Conservation (phyloP, 1,139 yeast genomes). For the Tardiomyces digboiensis region DNA sequence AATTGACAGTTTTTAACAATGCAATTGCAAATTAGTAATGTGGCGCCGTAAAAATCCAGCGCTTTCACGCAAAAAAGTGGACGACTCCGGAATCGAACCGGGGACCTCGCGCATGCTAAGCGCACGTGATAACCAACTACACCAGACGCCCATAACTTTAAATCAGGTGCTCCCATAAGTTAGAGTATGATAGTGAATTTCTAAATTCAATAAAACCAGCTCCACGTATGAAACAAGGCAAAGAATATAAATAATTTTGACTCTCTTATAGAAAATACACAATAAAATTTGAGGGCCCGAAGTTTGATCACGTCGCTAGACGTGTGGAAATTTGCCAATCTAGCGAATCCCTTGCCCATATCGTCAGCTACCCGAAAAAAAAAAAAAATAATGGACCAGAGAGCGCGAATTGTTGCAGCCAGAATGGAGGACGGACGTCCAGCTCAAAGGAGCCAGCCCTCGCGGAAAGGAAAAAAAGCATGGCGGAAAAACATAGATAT, state of each 20-base stretch:
- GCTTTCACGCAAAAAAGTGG: too few relatives aligned
- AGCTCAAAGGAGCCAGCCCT: constrained; percentile 41
- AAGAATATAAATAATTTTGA: too few relatives aligned
- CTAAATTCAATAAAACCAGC: too few relatives aligned
- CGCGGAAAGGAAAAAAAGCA: constrained; percentile 88
- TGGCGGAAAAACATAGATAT: constrained; percentile 96
- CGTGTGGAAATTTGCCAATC: too few relatives aligned
- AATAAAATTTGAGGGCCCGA: too few relatives aligned
- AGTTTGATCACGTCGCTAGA: too few relatives aligned
- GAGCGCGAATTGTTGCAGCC: background rate
- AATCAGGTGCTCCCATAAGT: background rate
- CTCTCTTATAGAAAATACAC: too few relatives aligned
- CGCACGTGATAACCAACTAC: constrained; percentile 1
- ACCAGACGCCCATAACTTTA: background rate
- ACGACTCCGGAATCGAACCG: constrained; percentile 1
- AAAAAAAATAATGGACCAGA: background rate
- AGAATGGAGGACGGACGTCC: constrained; percentile 24
- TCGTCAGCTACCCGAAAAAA: background rate
- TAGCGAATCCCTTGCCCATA: background rate
- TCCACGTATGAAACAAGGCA: too few relatives aligned
- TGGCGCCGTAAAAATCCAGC: too few relatives aligned
- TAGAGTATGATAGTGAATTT: too few relatives aligned
- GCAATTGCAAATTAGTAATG: too few relatives aligned
- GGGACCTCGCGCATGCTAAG: constrained; percentile 1
- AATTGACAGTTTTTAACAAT: too few relatives aligned